These are phyloP conservation scores for Lecanosticta acicola DNA, from an alignment of 2,329 filamentous ascomycete species.

Conservation along the genomic window DNA sequence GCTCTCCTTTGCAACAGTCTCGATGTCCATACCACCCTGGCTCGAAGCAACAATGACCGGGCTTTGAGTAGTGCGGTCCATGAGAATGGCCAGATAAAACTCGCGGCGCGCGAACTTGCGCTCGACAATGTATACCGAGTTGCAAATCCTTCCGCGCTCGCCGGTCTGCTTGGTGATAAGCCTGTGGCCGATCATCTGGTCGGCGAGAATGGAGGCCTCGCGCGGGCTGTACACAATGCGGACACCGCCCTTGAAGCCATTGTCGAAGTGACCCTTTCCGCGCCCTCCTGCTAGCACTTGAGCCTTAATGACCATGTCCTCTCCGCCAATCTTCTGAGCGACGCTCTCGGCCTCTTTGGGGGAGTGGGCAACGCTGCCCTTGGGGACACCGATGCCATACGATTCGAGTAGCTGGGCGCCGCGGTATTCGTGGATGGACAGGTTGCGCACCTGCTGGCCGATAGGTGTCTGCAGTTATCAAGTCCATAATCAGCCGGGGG, in stretches of 20 bases:
- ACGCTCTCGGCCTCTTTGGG: conserved; percentile 85
- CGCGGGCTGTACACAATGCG: conserved; percentile 97
- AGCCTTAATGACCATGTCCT: conserved; percentile 99
- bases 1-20: conserved; percentile 95
- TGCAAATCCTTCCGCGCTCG: conserved; percentile 87
- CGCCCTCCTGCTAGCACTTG: conserved; percentile 96
- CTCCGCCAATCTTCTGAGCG: conserved; percentile 80
- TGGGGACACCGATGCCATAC: conserved; percentile 93
- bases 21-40: conserved; percentile 98
- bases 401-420: conserved; percentile 82
- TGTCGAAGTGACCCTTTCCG: conserved; percentile 97
- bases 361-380: conserved; percentile 77
- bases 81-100: conserved; percentile 97
- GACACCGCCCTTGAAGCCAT: conserved; percentile 97
- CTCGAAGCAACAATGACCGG: conserved; percentile 97
- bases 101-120: conserved; percentile 98
- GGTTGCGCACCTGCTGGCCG: conserved; percentile 73
- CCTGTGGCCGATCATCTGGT: conserved; percentile 99
- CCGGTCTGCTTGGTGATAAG: conserved; percentile 99
- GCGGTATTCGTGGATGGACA: conserved; percentile 98
- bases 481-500: conserved; percentile 17
- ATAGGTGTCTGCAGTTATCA: conserved; percentile 50
- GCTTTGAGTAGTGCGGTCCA: conserved; percentile 87
- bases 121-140: conserved; percentile 97
- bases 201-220: conserved; percentile 91